Evolutionary conservation across 306 rosid species (phyloP), one percentile per base, ranked within the genome.

Genomic region (Purshia tridentata): DNA sequence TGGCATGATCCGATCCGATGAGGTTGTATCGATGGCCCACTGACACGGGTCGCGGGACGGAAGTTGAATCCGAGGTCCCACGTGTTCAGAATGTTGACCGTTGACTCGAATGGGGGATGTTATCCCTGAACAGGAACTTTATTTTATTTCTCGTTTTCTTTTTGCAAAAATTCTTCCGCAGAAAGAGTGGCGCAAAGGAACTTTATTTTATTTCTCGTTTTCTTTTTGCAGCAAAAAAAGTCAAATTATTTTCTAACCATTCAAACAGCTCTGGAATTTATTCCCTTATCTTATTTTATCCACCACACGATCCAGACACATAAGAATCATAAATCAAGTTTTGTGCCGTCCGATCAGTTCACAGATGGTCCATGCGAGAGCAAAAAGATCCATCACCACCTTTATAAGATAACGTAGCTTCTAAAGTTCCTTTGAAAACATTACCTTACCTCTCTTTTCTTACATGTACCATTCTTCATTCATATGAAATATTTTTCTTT

Each of bases 121-220:
- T n/a, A n/a, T n/a, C n/a, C n/a, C n/a, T n/a, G n/a, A n/a, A n/a
- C n/a, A n/a, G n/a, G n/a, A n/a, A n/a, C n/a, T n/a, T n/a, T n/a
- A n/a, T n/a, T n/a, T n/a, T n/a, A n/a, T n/a, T n/a, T n/a, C n/a
- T n/a, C n/a, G n/a, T n/a, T n/a, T n/a, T n/a, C n/a, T n/a, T n/a
- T n/a, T n/a, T n/a, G n/a, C n/a, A n/a, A 41, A 64, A 63, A 63
- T 42, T 14, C 29, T 63, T 12, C 29, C 15, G 6, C 9, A 53
- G 45, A 69, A 74, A 29, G 56, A 73, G 76, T 70, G 85, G 85
- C 35, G 65, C 57, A 64, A 64, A 29, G 64, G 35, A 67, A 46
- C 65, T 9, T n/a, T n/a, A n/a, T 60, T 19, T 9, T 3, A 5
- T 35, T 45, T 18, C 10, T 1, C 3, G 20, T 15, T 41, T 11